A percentile compares a stretch with the other conserved stretches of the same genome.
These are phyloP conservation scores for Capsicum pubescens DNA, from an alignment of 257 asterid species.

Conservation along the genomic window DNA sequence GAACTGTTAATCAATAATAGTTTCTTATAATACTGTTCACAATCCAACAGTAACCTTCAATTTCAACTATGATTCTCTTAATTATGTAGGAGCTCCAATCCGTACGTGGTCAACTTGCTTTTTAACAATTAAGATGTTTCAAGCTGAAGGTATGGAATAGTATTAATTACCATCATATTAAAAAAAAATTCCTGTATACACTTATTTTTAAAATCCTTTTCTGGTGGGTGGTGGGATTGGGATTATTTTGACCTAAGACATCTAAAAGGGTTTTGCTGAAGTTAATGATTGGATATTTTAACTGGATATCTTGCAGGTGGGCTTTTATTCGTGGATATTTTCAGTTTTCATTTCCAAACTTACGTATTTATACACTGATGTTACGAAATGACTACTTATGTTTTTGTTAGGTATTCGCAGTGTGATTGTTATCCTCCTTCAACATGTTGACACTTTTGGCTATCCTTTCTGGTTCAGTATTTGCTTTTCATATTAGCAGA, in stretches of 20 bases:
- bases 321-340: not conserved
- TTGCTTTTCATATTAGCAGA: not conserved
- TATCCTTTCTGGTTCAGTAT: not conserved
- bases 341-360: too few relatives aligned
- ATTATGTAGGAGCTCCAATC: constrained; percentile 87
- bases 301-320: not conserved
- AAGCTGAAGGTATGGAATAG: constrained; percentile 78
- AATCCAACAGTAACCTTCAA: constrained; percentile 3
- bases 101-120: constrained; percentile 87
- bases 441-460: not conserved
- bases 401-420: not conserved
- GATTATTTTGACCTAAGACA: not conserved
- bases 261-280: not conserved
- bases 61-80: constrained; percentile 1
- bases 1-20: not conserved
- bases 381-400: not conserved
- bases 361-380: not conserved
- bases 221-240: not conserved
- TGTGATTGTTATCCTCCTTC: not conserved
- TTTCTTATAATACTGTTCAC: not conserved
- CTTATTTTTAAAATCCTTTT: not conserved
- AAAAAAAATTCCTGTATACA: not conserved
- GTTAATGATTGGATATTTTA: not conserved
- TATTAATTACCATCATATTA: constrained; percentile 17
- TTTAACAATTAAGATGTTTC: constrained; percentile 97